phyloP scores from a whole-genome alignment of 169 alveolate species.

The Condylostoma magnum region DNA sequence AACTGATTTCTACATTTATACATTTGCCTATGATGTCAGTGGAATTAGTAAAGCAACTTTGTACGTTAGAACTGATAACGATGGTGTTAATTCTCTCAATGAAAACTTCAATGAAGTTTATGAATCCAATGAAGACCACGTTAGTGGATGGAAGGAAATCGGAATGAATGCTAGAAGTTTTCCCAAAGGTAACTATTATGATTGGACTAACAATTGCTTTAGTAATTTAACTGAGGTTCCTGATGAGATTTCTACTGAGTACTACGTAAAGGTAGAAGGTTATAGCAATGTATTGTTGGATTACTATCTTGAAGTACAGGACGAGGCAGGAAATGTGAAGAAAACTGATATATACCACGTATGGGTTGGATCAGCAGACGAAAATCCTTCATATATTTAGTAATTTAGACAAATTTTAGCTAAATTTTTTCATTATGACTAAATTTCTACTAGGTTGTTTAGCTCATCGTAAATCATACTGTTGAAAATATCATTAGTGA shows the following conservation, averaged over 20 bases:
- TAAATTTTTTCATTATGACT: too few relatives aligned
- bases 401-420: too few relatives aligned
- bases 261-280: constrained; percentile 11
- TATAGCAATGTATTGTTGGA: constrained; percentile 12
- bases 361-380: too few relatives aligned
- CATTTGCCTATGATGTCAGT: constrained; percentile 28
- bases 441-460: neutral
- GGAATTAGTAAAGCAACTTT: constrained; percentile 16
- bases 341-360: constrained; percentile 17
- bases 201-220: constrained; percentile 20
- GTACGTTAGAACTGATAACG: constrained; percentile 13
- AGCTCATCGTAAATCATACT: constrained; percentile 48
- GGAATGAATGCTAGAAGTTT: constrained; percentile 18
- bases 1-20: constrained; percentile 23
- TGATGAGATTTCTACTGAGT: constrained; percentile 4
- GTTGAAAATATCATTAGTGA: constrained; percentile 66
- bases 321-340: neutral
- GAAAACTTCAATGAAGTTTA: constrained; percentile 28
- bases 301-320: constrained; percentile 26
- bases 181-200: constrained; percentile 15
- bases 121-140: neutral
- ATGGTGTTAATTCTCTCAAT: constrained; percentile 6
- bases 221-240: neutral
- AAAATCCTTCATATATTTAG: too few relatives aligned
- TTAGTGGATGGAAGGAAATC: neutral